Evolutionary conservation across 768 basidiomycete genomes (phyloP), one percentile per base, ranked within the genome.

Genomic region (Imleria badia): DNA sequence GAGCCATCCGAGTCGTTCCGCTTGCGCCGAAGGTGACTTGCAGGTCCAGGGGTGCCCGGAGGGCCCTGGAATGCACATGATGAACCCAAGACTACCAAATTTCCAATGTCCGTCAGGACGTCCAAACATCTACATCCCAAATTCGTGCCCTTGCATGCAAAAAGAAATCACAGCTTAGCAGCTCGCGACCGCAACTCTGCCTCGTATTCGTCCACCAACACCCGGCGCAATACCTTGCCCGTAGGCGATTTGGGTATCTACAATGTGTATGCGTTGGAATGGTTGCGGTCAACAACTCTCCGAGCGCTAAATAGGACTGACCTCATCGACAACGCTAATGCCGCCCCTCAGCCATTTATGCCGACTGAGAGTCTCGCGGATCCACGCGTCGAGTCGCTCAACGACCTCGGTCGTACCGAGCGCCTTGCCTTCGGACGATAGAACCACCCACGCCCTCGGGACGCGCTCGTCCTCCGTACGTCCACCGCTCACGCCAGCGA

Each of bases 341-440:
- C 90, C 90, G 5, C 90, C 90, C 11, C 86, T 73, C 48, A 91
- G 61, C 82, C 87, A 87, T 67, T 92, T 91, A 62, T 85, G 87
- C 66, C 78, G 83, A 72, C 87, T 89, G 51, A 91, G 68, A 54
- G 81, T 78, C 67, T 79, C 74, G 55, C 78, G 74, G 36, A 81
- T 74, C 89, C 88, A 92, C 11, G 58, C 68, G 20, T 87, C 79
- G 4, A 93, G 72, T 48, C 73, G 76, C 45, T 72, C 68, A 3
- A 79, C 63, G 8, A 77, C 79, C 36, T 65, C 61, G 6, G 60
- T 51, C 31, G 66, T 66, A 10, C 86, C 85, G 6, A 75, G 61
- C 41, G 71, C 73, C 62, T 76, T 78, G 9, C 91, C 90, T 1
- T 65, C 62, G 0, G 72, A 56, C 52, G 83, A 86, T 8, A 91